Evolutionary conservation across 2,329 filamentous ascomycete species (phyloP).

Genomic region (Fusarium sp.): DNA sequence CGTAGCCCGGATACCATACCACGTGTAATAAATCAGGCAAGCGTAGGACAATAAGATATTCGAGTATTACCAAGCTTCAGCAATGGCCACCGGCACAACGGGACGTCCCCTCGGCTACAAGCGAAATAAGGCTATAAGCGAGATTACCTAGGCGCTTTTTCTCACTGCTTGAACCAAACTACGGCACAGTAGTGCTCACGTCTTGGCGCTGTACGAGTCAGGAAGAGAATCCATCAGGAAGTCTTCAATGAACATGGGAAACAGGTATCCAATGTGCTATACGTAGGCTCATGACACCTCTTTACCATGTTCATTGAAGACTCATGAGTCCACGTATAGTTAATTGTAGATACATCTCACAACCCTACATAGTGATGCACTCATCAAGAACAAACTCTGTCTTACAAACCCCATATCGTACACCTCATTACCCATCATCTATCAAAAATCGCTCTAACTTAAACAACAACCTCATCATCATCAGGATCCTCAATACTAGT

Average conservation of each 20-base stretch:
- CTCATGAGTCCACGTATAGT: too few relatives aligned
- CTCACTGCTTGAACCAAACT: not conserved
- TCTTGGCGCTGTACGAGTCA: not conserved
- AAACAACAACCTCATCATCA: slow-evolving; percentile 61
- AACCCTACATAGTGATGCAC: too few relatives aligned
- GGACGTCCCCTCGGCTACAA: slow-evolving; percentile 27
- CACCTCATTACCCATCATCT: slow-evolving; percentile 30
- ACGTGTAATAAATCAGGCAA: too few relatives aligned
- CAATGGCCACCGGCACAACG: slow-evolving; percentile 7
- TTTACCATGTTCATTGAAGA: too few relatives aligned
- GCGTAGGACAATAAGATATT: not conserved
- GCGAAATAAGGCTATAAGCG: slow-evolving; percentile 33
- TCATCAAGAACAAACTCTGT: not conserved
- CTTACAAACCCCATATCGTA: slow-evolving; percentile 23
- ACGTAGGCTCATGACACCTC: too few relatives aligned
- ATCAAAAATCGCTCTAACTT: slow-evolving; percentile 10
- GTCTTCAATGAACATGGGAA: not conserved
- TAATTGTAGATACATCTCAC: too few relatives aligned
- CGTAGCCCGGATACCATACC: too few relatives aligned
- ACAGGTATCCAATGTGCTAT: too few relatives aligned
- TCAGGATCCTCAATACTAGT: slow-evolving; percentile 71
- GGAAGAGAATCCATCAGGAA: not conserved
- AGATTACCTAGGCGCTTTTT: slow-evolving; percentile 7
- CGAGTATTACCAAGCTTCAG: not conserved
- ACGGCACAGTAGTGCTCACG: slow-evolving; percentile 15